Base-by-base conservation (phyloP, 164 flowering plant species). In the Liriodendron chinense region DNA sequence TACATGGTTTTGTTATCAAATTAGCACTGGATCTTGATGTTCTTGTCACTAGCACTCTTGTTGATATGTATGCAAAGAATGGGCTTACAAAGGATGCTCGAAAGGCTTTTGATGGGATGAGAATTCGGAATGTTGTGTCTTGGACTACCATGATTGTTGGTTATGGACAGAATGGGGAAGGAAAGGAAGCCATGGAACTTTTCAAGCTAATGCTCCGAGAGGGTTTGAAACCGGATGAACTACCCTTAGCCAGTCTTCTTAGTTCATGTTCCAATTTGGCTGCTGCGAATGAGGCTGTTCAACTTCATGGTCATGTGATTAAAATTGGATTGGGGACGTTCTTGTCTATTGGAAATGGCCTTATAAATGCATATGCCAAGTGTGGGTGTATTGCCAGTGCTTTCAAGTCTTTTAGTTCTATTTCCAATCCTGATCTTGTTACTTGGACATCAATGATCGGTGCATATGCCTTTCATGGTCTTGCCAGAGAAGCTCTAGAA, bases 131-230 rank as follows among this genome's bases (percentile, higher is more conserved):
- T 82, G 65, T 81, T 16, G 88, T 88, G 23, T 84, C 94, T 7
- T 93, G 96, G 96, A 91, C 81, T 67, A 85, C 92, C 9, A 83
- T 90, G 84, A 77, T 88, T 47, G 94, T 88, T 69, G 96, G 89
- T 20, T 88, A 85, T 84, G 93, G 92, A 66, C 81, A 56, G 12
- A 18, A 80, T 67, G 89, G 92, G 66, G 77, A 90, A 78, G 92
- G 85, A 25, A 80, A 79, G 76, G 88, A 86, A 68, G 90, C 90
- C 69, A 71, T 86, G 77, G 72, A 76, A 73, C 87, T 90, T 80
- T 77, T 90, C 12, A 72, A 47, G 14, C 57, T 77, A 73, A 91
- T 89, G 96, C 49, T 85, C 47, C 72, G 47, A 25, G 83, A 80
- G 75, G 76, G 78, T 61, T 62, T 87, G 23, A 34, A 16, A 3